Conservation (phyloP, 129 eudicot genomes). For the Helianthus annuus region DNA sequence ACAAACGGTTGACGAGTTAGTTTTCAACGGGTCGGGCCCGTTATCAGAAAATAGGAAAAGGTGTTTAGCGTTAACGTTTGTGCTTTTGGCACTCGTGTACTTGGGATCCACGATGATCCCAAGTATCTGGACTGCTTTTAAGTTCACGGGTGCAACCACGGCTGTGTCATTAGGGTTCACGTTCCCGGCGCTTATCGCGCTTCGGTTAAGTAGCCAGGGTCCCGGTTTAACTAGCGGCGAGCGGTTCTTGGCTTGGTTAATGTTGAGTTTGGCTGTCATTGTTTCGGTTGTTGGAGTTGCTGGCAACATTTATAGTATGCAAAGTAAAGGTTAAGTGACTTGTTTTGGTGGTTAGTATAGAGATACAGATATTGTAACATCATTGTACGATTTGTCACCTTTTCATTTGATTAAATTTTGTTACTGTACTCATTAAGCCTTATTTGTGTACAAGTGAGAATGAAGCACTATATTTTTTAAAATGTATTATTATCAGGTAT, state of each 20-base stretch:
- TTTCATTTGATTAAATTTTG: conserved; percentile 24
- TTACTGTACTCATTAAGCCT: conserved; percentile 14
- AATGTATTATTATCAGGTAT: not conserved
- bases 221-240: conserved; percentile 52
- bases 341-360: conserved; percentile 1
- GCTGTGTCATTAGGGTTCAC: conserved; percentile 94
- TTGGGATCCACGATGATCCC: conserved; percentile 90
- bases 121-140: conserved; percentile 95
- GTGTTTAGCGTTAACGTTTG: conserved; percentile 55
- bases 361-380: conserved; percentile 22
- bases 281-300: conserved; percentile 76
- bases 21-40: conserved; percentile 65
- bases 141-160: conserved; percentile 96
- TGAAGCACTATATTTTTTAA: not conserved
- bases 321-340: conserved; percentile 47
- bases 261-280: conserved; percentile 73
- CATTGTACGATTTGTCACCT: conserved; percentile 21
- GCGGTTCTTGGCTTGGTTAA: conserved; percentile 69
- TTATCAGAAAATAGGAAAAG: conserved; percentile 77
- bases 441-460: conserved; percentile 20
- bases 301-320: conserved; percentile 77
- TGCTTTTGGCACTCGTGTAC: conserved; percentile 64
- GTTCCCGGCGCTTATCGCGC: conserved; percentile 83
- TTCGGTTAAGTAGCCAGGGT: conserved; percentile 71
- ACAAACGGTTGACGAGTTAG: conserved; percentile 76